Percentiles rank a stretch among this genome's conserved stretches.
Evolutionary conservation across 148 eudicot species (phyloP).

Genomic region (Spergularia marina): DNA sequence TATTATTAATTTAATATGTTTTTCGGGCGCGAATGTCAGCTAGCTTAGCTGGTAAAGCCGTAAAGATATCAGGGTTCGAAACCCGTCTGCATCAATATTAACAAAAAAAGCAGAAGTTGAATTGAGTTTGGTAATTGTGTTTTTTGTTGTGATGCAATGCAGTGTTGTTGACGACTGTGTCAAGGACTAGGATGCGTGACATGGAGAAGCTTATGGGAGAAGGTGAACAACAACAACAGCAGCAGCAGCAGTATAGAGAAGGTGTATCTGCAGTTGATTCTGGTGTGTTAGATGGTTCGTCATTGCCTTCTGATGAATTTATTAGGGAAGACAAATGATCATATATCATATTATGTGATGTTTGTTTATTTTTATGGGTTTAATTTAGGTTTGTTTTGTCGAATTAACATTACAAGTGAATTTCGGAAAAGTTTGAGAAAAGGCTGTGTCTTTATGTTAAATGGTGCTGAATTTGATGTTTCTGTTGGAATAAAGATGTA

Average conservation of each 20-base stretch:
- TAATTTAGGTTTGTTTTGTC: not conserved
- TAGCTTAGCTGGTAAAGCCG: not conserved
- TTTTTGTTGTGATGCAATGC: slow-evolving; percentile 30
- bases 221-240: slow-evolving; percentile 21
- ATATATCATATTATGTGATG: not conserved
- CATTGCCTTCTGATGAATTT: slow-evolving; percentile 29
- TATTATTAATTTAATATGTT: not conserved
- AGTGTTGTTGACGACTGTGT: slow-evolving; percentile 67
- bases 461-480: not conserved
- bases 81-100: not conserved
- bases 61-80: not conserved
- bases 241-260: slow-evolving; percentile 17
- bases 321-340: slow-evolving; percentile 33
- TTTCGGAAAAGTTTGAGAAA: not conserved
- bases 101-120: not conserved
- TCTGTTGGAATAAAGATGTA: not conserved
- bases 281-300: slow-evolving; percentile 19
- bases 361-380: not conserved
- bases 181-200: slow-evolving; percentile 52
- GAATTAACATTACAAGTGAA: not conserved
- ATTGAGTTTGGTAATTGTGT: not conserved
- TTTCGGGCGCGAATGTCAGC: not conserved
- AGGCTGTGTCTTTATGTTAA: not conserved
- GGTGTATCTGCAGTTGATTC: slow-evolving; percentile 19
- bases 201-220: slow-evolving; percentile 56